Evolutionary conservation across 257 asterid species (phyloP), one percentile per base, ranked within the genome.

Genomic region (Solanum virginianum): DNA sequence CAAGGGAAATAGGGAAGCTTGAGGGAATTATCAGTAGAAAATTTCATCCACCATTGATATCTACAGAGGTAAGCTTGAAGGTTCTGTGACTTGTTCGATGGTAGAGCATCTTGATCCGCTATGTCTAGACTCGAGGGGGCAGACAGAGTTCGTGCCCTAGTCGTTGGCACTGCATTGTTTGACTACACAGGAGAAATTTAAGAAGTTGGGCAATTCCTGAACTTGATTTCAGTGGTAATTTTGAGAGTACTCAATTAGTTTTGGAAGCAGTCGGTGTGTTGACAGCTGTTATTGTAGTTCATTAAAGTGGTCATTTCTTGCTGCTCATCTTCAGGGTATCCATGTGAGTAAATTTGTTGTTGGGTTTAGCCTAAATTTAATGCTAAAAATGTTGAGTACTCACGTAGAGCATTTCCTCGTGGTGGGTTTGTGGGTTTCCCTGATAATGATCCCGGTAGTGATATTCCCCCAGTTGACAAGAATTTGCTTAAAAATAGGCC

Each of bases 401-500:
- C 99, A 22, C 85, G 95, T 86, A 90, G 99, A 85, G 98, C 98
- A 8, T 92, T 97, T 86, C 99, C 99, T 69, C 93, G 95, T 41
- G 99, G 99, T 86, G 99, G 99, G 32, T 97, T 94, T 88, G 99
- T 97, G 83, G 99, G 95, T 0, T 97, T 97, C 80, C 99, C 99
- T 62, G 99, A 97, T 92, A 95, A 97, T 89, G 98, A 97, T 89
- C 98, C 98, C 3, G 95, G 94, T 18, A 97, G 98, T 85, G 98
- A 89, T 87, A 97, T 97, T 70, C 99, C 99, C 1, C 91, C 89
- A 3, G 98, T 94, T 80, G 98, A 97, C 86, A 91, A 49, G 87
- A 95, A 97, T 89, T 88, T 97, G 84, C n/a, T n/a, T n/a, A n/a
- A n/a, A n/a, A n/a, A n/a, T n/a, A n/a, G n/a, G n/a, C n/a, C n/a